phyloP scores from a whole-genome alignment of 1,284 basidiomycete species.

The Microbotryum lychnidis-dioicae region DNA sequence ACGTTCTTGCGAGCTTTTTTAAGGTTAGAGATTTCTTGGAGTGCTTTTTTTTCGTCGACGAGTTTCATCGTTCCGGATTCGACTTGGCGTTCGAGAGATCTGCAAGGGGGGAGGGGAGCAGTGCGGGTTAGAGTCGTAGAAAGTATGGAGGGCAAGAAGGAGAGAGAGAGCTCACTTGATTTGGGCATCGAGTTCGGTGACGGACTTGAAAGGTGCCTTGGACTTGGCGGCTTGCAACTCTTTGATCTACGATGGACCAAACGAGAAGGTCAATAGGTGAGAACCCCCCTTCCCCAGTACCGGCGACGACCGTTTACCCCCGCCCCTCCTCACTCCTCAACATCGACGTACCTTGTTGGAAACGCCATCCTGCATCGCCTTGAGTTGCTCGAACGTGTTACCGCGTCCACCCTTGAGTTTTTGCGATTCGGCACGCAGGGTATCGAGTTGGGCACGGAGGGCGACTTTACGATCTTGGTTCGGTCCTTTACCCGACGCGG shows the following conservation, averaged over 20 bases:
- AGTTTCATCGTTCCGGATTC: conserved; percentile 88
- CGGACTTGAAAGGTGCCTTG: conserved; percentile 76
- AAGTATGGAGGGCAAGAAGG: conserved; percentile 9
- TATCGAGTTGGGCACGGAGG: conserved; percentile 74
- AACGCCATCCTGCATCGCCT: conserved; percentile 67
- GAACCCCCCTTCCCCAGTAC: background rate
- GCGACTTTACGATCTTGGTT: conserved; percentile 60
- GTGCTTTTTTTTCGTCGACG: conserved; percentile 89
- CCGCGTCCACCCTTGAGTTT: conserved; percentile 64
- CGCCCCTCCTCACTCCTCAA: background rate
- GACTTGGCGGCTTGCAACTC: conserved; percentile 73
- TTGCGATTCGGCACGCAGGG: conserved; percentile 70
- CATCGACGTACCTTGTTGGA: conserved; percentile 62
- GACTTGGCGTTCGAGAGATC: conserved; percentile 75
- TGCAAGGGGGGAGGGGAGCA: conserved; percentile 37
- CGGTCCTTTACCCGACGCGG: conserved; percentile 45
- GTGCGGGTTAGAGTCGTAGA: background rate
- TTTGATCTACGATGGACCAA: conserved; percentile 56
- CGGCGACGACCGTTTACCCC: no score
- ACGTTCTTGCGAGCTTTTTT: conserved; percentile 44
- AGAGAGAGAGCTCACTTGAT: conserved; percentile 55
- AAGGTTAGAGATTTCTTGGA: conserved; percentile 62
- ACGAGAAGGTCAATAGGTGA: background rate
- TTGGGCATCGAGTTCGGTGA: conserved; percentile 78
- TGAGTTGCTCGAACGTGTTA: conserved; percentile 76